Evolutionary conservation across 2,329 filamentous ascomycete species (phyloP), one percentile per base, ranked within the genome.

Genomic region (Ophiostoma ips): DNA sequence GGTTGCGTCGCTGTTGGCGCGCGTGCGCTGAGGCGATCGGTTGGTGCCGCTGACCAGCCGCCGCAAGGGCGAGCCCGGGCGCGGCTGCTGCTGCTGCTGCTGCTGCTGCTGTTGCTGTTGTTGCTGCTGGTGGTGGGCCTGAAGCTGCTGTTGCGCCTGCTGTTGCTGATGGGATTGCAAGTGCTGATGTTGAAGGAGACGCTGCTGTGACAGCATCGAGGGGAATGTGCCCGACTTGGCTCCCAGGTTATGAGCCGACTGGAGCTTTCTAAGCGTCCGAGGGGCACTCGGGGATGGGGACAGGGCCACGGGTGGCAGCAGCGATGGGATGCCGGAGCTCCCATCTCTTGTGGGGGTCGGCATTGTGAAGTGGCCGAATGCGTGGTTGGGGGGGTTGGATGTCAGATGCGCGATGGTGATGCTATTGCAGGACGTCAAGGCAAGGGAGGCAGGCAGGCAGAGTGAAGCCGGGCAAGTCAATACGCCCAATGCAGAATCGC

Each of bases 1-100:
- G 62, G 61, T 72, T 50, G 80, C 79, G 69, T 88, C 83, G 62
- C 83, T 87, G 65, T 86, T 87, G 45, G 84, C 81, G 60, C 84
- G 75, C 37, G 71, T 73, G 57, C 83, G 73, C 53, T 75, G 72
- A 28, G 72, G 69, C 31, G 73, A 72, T 57, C 69, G 62, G 56
- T 55, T 55, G 54, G n/a, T 54, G 19, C 43, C 45, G 50, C 46
- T 49, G 36, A 59, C 36, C 5, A 66, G 62, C 53, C 65, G 62
- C 46, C 65, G 61, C 31, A 62, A 58, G 12, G 66, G 64, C 12
- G 66, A 66, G 41, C 61, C 52, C 33, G 59, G 45, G 49, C 59
- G 43, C 52, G 68, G 60, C 37, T 73, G 73, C 59, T 80, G 77
- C 56, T 54, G 54, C 34, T 57, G 54, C 36, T 57, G 55, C 5